Base-by-base conservation (phyloP, 495 filamentous ascomycete species). In the Saxophila tyrrhenica region DNA sequence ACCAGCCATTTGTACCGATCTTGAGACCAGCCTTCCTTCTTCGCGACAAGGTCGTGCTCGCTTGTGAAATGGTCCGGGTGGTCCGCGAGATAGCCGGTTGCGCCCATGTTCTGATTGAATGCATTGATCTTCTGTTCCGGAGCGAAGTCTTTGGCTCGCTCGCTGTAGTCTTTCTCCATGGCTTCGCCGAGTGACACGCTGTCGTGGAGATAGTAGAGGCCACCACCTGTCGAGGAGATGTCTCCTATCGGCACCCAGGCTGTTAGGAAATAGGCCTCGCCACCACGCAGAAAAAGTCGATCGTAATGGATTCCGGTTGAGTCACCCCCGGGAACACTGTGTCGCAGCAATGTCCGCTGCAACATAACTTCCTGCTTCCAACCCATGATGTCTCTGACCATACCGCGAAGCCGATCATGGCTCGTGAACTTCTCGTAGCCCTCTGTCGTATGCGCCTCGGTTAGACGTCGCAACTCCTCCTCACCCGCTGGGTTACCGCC, bases 1-100 rank as follows among this genome's bases (percentile, higher is more conserved):
- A 75, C 72, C 51, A 83, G 63, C 78, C 78, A 82, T 52, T n/a
- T n/a, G n/a, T n/a, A n/a, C n/a, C 71, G 70, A 29, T 68, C 62
- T 35, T 35, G n/a, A n/a, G n/a, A n/a, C n/a, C n/a, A n/a, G 29
- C 29, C 13, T 35, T 35, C 7, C 5, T 13, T 35, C 29, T 5
- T 35, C 29, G 5, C 42, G 50, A 25, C 35, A 52, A 3, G 9
- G 1, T 7, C 29, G 7, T 5, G 29, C 29, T 35, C 29, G 21
- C 38, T 3, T 10, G 32, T 50, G 15, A 64, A 47, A 24, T 60
- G 48, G 5, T 32, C 44, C 0, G 50, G 57, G 23, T 65, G 51
- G 25, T 65, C 57, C 13, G 57, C 39, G 16, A 65, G 44, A 19
- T 65, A 57, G 1, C 63, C 63, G 25, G 58, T 51, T 19, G 25